These are phyloP conservation scores for Aspergillus flavus DNA, from an alignment of 2,329 filamentous ascomycete species.

Conservation along the genomic window DNA sequence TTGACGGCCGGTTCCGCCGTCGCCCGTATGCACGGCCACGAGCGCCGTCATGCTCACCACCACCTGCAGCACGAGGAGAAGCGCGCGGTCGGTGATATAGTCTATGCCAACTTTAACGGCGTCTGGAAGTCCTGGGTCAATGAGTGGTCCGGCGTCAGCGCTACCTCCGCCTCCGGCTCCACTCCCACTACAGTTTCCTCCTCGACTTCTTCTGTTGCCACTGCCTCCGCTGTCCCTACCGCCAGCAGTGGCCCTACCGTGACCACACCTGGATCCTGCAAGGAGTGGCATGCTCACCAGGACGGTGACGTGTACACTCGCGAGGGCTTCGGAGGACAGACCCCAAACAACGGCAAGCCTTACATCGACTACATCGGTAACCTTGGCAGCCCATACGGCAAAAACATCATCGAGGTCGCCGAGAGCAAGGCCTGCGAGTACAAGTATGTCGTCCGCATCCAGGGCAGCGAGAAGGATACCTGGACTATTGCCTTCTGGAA, in stretches of 20 bases:
- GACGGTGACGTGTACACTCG: conserved; percentile 25
- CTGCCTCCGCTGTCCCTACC: conserved; percentile 18
- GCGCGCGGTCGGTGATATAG: conserved; percentile 35
- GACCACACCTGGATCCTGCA: conserved; percentile 14
- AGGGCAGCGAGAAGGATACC: conserved; percentile 33
- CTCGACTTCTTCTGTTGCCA: conserved; percentile 16
- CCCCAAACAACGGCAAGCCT: conserved; percentile 13
- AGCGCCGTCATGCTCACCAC: conserved; percentile 40
- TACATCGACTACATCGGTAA: conserved; percentile 38
- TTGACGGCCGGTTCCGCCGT: conserved; percentile 40
- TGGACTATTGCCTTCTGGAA: conserved; percentile 46
- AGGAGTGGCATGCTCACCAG: conserved; percentile 28
- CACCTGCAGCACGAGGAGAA: conserved; percentile 24
- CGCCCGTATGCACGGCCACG: conserved; percentile 42
- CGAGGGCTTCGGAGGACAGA: conserved; percentile 36
- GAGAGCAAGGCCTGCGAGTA: conserved; percentile 35
- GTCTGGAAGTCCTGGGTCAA: conserved; percentile 35
- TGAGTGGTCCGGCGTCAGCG: conserved; percentile 33
- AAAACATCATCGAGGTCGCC: conserved; percentile 43
- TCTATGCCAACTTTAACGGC: conserved; percentile 9
- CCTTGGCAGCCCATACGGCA: conserved; percentile 41
- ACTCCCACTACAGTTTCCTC: conserved; percentile 16
- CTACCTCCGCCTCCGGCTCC: conserved; percentile 14
- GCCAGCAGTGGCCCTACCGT: conserved; percentile 12
- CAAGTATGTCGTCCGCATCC: conserved; percentile 39